Evolutionary conservation across 2,329 filamentous ascomycete species (phyloP), one percentile per base, ranked within the genome.

Genomic region (Exophiala sideris): DNA sequence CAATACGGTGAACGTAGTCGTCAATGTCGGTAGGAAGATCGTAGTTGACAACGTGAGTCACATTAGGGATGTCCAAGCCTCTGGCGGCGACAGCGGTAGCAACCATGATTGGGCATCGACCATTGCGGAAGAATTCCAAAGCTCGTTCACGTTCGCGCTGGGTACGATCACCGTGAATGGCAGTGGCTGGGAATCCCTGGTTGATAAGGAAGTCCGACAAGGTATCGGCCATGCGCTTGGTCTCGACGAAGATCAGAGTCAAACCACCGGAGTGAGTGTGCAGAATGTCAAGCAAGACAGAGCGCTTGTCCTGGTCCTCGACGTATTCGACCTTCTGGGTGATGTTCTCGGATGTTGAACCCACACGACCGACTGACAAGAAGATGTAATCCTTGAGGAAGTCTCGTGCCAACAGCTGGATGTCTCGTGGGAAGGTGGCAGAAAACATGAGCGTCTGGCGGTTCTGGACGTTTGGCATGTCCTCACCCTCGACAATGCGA

Each of bases 391-490:
- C 94, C 81, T 95, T 96, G 71, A 99, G 79, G 83, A 99, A 99
- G 73, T 99, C 94, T 68, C 94, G 88, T 58, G 94, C 94, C 56
- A 99, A 87, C 88, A 97, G 95, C 81, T 99, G 94, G 54, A 99
- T 99, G 73, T 99, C 94, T 66, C 92, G 90, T 58, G 94, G 94
- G 84, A 99, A 99, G 58, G 94, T 99, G 73, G 94, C 94, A 38
- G 94, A 99, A 74, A 99, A 99, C 94, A 99, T 99, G 80, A 99
- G 92, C 51, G 94, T 99, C 77, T 99, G 94, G 69, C 94, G 91
- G 66, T 82, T 79, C 63, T 85, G 78, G 57, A 92, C 89, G 49
- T 76, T 74, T 54, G 94, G 94, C 94, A 99, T 99, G 68, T 99
- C 94, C 77, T 97, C 94, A 57, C 91, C 91, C 76, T 97, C 92